Base-by-base conservation (phyloP, 352 stramenopile species). In the Globisporangium orthogonon region DNA sequence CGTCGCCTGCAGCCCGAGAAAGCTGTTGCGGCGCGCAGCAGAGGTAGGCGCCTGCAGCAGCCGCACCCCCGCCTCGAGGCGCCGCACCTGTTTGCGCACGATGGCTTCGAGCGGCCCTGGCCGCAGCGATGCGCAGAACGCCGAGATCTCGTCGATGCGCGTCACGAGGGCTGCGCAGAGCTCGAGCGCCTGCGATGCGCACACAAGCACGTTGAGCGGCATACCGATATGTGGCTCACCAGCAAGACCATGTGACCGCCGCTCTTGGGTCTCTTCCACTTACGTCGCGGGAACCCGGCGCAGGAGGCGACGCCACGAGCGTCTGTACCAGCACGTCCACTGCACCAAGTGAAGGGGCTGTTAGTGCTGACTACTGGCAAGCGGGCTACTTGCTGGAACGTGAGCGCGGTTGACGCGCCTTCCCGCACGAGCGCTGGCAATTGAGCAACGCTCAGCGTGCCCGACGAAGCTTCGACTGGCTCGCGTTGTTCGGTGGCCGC, bases 41-140 rank as follows among this genome's bases (percentile, higher is more conserved):
- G 31, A 33, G 0, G 40, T 29, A 13, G 62, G 37, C 13, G 59
- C 61, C 9, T 67, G 56, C 11, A 87, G 63, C 13, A 70, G 52
- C 23, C 72, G 55, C 23, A 77, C 55, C 29, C 67, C 70, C 6
- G 63, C 44, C 18, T 62, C 63, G 11, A 87, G 54, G 0, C 76
- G 62, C n/a, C 28, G 37, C 35, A 73, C 58, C 41, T 85, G 76
- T 46, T 82, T 87, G 13, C 52, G 41, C 2, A 87, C 74, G 15
- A 87, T 83, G 18, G 63, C 65, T 47, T 78, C 61, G 6, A 87
- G 60, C 15, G 74, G 74, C 0, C 76, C 76, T 0, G 72, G 51
- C 17, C 69, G 63, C 7, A 87, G 58, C 45, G 67, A 71, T n/a
- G 55, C 52, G 3, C 67, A 65, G 50, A 87, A 83, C 10, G 13